Conservation (phyloP, 1,284 basidiomycete species). For the Moesziomyces antarcticus region DNA sequence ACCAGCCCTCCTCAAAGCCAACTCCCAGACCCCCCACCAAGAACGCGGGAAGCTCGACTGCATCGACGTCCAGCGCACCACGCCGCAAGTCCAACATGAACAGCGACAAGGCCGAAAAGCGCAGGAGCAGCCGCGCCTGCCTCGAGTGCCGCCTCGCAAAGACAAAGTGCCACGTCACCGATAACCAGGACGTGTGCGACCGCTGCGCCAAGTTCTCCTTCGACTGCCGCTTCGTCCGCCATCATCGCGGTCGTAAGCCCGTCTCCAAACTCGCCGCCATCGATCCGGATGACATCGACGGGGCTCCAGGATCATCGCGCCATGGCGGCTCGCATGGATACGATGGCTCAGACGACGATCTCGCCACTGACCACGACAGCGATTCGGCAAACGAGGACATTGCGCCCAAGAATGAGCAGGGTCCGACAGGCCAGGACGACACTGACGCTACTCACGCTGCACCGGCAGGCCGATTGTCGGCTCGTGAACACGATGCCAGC, state of each 20-base stretch:
- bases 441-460: not conserved
- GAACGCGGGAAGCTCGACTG: slow-evolving; percentile 6
- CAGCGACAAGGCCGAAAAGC: slow-evolving; percentile 39
- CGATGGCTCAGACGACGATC: slow-evolving; percentile 23
- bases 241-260: slow-evolving; percentile 42
- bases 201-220: slow-evolving; percentile 45
- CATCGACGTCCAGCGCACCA: slow-evolving; percentile 2
- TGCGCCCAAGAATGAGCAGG: slow-evolving; percentile 1
- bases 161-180: slow-evolving; percentile 42
- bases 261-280: slow-evolving; percentile 42
- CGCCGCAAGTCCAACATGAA: slow-evolving; percentile 30
- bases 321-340: not conserved
- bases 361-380: slow-evolving; percentile 25
- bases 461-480: not conserved
- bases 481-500: slow-evolving; percentile 4
- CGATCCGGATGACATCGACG: slow-evolving; percentile 27
- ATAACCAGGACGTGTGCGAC: slow-evolving; percentile 34
- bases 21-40: slow-evolving; percentile 2
- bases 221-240: slow-evolving; percentile 42
- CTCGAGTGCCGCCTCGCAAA: slow-evolving; percentile 46
- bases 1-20: slow-evolving; percentile 14
- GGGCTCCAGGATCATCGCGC: slow-evolving; percentile 5
- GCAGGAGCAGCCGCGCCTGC: slow-evolving; percentile 41
- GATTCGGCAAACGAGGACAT: slow-evolving; percentile 21
- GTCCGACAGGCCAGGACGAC: slow-evolving; percentile 4